These are phyloP conservation scores for Paecilomyces sp. DNA, from an alignment of 2,329 filamentous ascomycete genomes.

Conservation along the genomic window DNA sequence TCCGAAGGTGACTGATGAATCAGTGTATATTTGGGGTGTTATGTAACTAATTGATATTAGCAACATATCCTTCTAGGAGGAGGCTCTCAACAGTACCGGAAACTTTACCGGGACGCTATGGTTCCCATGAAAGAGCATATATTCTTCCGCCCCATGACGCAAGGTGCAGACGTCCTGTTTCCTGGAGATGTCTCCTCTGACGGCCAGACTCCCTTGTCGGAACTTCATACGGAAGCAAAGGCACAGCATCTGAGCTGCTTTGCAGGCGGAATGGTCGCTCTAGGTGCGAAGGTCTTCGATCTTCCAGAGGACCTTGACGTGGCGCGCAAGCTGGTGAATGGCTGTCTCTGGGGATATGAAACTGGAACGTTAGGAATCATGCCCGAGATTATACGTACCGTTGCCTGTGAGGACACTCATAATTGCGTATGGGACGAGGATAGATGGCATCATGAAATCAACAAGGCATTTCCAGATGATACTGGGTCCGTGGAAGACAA, in stretches of 20 bases:
- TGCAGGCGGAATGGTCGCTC: constrained; percentile 48
- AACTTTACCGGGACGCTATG: constrained; percentile 63
- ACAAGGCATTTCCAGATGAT: background rate
- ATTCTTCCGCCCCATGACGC: constrained; percentile 70
- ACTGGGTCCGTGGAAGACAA: constrained; percentile 4
- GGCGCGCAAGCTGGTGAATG: constrained; percentile 45
- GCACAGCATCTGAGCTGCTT: constrained; percentile 49
- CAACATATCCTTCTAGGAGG: constrained; percentile 61
- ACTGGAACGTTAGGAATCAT: constrained; percentile 45
- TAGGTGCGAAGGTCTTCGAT: constrained; percentile 47
- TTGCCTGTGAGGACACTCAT: constrained; percentile 35
- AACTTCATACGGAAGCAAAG: constrained; percentile 29
- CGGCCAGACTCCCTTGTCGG: constrained; percentile 1
- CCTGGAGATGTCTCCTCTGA: constrained; percentile 50
- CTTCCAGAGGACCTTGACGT: constrained; percentile 42
- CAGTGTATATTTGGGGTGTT: too few relatives aligned
- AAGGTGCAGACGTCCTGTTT: constrained; percentile 65
- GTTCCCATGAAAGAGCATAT: constrained; percentile 65
- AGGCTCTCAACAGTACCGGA: constrained; percentile 60
- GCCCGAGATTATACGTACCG: constrained; percentile 42
- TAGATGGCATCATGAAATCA: constrained; percentile 16
- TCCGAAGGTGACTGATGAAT: constrained; percentile 42
- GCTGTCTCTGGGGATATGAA: constrained; percentile 51
- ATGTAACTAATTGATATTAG: constrained; percentile 4
- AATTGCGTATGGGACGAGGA: constrained; percentile 33